Evolutionary conservation across 345 rosid species (phyloP), one percentile per base, ranked within the genome.

Genomic region (Syzygium aromaticum): DNA sequence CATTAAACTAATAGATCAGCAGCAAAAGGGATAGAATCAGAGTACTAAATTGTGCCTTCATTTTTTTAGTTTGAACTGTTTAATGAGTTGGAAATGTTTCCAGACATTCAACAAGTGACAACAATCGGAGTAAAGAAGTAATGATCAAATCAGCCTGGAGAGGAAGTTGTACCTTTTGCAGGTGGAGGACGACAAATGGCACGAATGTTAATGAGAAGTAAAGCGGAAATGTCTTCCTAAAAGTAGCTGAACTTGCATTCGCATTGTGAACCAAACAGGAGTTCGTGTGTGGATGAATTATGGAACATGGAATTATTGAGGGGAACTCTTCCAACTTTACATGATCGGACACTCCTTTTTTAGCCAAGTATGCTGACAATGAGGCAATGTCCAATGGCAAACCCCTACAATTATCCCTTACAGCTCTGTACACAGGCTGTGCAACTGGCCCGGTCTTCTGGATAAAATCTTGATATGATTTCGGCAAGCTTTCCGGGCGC

Each of bases 361-460:
- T 90, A 63, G 94, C 91, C 85, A 96, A 91, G 92, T 91, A 95
- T 67, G 94, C 93, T 53, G 98, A 95, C 84, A 98, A 77, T 80
- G 98, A 90, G 59, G 95, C 94, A 89, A 96, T 90, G 90, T 96
- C 95, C 87, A 96, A 90, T 16, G 97, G 96, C 78, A 93, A 94
- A 89, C 98, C 98, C 92, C 99, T 94, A 92, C 99, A 96, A 92
- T 91, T 92, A 33, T 96, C 97, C 92, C 95, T 93, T 33, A 98
- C 98, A 87, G 99, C 97, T 92, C 94, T 95, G 91, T 98, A 98
- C 13, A 94, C 97, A 86, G 99, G 98, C 11, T 90, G 91, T 43
- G 96, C 95, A 88, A 96, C 98, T 85, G 99, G 99, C 83, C 99
- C 99, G 38, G 99, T 98, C 91, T 96, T 96, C 91, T 96, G 99